These are phyloP conservation scores for Cryptosporidium bovis DNA, from an alignment of 169 alveolate genomes.

Conservation along the genomic window DNA sequence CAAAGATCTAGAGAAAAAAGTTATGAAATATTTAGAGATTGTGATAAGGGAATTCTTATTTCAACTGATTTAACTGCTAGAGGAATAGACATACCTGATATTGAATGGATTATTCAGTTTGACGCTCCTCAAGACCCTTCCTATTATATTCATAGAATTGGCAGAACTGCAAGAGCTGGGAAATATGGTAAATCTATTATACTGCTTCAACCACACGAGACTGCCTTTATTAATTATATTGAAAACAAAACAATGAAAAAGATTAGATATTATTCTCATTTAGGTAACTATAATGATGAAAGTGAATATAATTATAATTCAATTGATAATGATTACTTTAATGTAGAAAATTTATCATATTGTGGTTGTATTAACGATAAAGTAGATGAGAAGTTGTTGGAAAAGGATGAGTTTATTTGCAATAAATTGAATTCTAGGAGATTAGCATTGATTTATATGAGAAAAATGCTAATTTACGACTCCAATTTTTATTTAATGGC, in stretches of 20 bases:
- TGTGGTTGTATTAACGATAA: not conserved
- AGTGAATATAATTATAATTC: not conserved
- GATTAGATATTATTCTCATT: conserved; percentile 68
- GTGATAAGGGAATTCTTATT: conserved; percentile 82
- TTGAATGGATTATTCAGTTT: conserved; percentile 93
- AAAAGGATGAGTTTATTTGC: conserved; percentile 34
- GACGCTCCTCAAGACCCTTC: conserved; percentile 95
- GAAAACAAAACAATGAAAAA: conserved; percentile 80
- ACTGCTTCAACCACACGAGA: conserved; percentile 84
- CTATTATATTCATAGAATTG: conserved; percentile 90
- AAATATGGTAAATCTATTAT: conserved; percentile 86
- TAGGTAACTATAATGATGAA: conserved; percentile 44
- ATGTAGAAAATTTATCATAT: conserved; percentile 18
- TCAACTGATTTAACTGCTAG: conserved; percentile 95
- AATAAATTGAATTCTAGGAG: conserved; percentile 4
- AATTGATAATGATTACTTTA: not conserved
- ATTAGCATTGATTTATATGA: conserved; percentile 42
- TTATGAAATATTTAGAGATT: conserved; percentile 78
- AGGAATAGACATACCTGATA: conserved; percentile 94
- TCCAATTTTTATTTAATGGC: conserved; percentile 89
- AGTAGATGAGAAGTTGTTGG: conserved; percentile 43
- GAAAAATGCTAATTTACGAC: conserved; percentile 81
- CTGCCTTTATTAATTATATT: conserved; percentile 84
- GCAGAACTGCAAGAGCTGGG: conserved; percentile 93
- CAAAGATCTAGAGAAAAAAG: conserved; percentile 82